Evolutionary conservation across 257 asterid species (phyloP).

Genomic region (Verbena officinalis): DNA sequence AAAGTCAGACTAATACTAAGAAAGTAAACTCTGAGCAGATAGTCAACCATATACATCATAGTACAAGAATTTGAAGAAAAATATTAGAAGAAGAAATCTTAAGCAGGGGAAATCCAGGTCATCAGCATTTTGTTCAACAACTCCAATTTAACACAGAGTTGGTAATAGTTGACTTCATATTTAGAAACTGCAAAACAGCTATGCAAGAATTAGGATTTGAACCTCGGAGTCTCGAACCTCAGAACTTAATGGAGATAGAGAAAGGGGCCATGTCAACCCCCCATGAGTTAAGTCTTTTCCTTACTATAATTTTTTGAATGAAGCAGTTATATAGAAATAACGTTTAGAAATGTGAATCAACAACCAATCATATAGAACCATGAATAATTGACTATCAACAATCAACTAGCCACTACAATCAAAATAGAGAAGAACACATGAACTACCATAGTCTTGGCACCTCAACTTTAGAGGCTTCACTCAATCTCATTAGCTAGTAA

Average conservation of each 20-base stretch:
- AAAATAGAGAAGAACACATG: not conserved
- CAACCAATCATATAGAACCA: not conserved
- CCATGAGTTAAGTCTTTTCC: too few species aligned
- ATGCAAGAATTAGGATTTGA: not conserved
- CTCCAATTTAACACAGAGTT: constrained; percentile 33
- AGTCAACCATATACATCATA: constrained; percentile 30
- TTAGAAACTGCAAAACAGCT: constrained; percentile 30
- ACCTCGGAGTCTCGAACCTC: not conserved
- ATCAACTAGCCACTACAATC: not conserved
- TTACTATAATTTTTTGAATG: too few species aligned
- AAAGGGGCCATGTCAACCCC: too few species aligned
- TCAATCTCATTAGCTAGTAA: not conserved
- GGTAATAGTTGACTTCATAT: constrained; percentile 35
- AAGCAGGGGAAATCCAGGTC: constrained; percentile 10
- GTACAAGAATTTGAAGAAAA: not conserved
- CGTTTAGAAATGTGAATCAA: too few species aligned
- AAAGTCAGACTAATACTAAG: not conserved
- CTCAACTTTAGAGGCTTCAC: not conserved
- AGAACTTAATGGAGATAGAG: constrained; percentile 10
- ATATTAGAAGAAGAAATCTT: not conserved
- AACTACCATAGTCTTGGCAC: not conserved
- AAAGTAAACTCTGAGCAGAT: constrained; percentile 12
- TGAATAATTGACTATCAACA: not conserved
- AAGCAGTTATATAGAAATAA: too few species aligned
- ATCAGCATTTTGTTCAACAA: constrained; percentile 39